A percentile compares a stretch with the other conserved stretches of the same genome.
These are phyloP conservation scores for Entomortierella parvispora DNA, from an alignment of 192 early-diverging fungal genomes.

Conservation along the genomic window DNA sequence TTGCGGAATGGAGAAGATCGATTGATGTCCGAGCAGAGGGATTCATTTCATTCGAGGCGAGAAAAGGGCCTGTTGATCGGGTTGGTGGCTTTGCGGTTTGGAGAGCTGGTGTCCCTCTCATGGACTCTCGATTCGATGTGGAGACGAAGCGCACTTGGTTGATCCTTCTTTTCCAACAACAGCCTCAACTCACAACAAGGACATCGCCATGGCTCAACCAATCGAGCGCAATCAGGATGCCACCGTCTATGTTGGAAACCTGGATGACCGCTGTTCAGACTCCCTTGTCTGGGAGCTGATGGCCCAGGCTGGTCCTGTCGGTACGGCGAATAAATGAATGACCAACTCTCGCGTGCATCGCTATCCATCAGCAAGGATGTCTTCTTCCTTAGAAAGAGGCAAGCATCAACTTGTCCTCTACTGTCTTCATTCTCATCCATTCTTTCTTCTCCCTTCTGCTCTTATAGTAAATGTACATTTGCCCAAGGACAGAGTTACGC, in stretches of 20 bases:
- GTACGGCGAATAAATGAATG: constrained; percentile 51
- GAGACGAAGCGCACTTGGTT: too few relatives aligned
- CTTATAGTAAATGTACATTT: constrained; percentile 88
- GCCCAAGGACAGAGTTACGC: constrained; percentile 97
- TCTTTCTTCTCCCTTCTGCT: not conserved
- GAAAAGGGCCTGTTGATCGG: too few relatives aligned
- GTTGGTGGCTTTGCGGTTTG: too few relatives aligned
- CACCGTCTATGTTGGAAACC: constrained; percentile 96
- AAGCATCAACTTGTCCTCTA: too few relatives aligned
- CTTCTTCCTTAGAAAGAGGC: not conserved
- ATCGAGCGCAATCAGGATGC: constrained; percentile 97
- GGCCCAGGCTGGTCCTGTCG: constrained; percentile 96
- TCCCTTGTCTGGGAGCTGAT: constrained; percentile 97
- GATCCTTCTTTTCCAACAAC: too few relatives aligned
- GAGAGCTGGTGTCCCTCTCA: too few relatives aligned
- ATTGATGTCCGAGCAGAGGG: too few relatives aligned
- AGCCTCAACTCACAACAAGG: not conserved
- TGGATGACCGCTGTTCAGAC: constrained; percentile 94
- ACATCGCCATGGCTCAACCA: constrained; percentile 40
- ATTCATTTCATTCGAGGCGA: too few relatives aligned
- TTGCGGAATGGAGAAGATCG: too few relatives aligned
- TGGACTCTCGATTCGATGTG: too few relatives aligned
- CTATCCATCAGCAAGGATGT: not conserved
- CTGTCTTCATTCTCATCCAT: not conserved
- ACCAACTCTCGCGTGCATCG: not conserved